Evolutionary conservation across 2,329 filamentous ascomycete genomes (phyloP), one percentile per base, ranked within the genome.

Genomic region (Penicillium concentricum): DNA sequence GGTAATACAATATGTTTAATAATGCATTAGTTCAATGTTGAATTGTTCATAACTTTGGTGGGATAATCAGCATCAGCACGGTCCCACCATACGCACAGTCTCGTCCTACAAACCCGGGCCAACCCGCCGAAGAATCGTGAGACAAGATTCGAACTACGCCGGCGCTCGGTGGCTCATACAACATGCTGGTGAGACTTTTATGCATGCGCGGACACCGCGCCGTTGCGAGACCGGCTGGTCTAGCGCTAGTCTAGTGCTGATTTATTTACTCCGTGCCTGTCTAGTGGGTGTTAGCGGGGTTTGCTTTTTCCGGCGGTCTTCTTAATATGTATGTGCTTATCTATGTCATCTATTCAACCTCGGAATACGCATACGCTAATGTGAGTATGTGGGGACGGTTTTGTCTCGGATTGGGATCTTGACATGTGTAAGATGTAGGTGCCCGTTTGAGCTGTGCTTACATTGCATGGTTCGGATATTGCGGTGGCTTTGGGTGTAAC

Each of bases 101-200:
- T 28, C 28, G 28, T 28, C 28, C 5, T 28, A 28, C 28, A 28
- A 5, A 26, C 24, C 24, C 24, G 28, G 28, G 28, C 9, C 28
- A 28, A 28, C 8, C 28, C 28, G 28, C 28, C 9, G 28, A 7
- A 26, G 24, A 26, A 26, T 26, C 5, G 24, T 26, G 24, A 26
- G n/a, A 20, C 2, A 18, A 4, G n/a, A 15, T 28, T 18, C 34
- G 66, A 47, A 72, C 50, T 16, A 63, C 66, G 7, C 70, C 70
- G 8, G 61, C 5, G 12, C 70, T 70, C 24, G 24, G 24, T 13
- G 67, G 43, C 59, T 74, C 71, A 49, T 71, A 67, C 32, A 72
- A 39, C 26, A 62, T 62, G 53, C 61, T 60, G 35, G 56, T 58
- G 18, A 69, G 65, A 18, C 59, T 51, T 35, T 58, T 60, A 41